These are phyloP conservation scores for Dendrobium catenatum DNA, from an alignment of 106 monocot genomes.

Conservation along the genomic window DNA sequence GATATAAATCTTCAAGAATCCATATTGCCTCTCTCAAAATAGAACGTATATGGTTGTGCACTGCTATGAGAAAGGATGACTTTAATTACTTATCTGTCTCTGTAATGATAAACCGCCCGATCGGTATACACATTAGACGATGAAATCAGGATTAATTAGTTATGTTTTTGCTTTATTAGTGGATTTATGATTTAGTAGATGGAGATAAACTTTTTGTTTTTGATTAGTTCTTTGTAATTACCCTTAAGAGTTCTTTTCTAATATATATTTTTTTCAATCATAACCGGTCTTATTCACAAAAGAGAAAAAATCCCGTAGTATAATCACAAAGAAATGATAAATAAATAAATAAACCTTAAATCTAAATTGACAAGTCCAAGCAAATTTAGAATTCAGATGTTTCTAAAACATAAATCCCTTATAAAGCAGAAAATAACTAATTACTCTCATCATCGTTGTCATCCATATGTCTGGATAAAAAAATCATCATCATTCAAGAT, in stretches of 20 bases:
- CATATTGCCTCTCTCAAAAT: not conserved
- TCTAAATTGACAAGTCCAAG: not conserved
- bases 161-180: too few relatives aligned
- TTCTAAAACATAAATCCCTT: not conserved
- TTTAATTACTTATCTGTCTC: not conserved
- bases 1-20: not conserved
- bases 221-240: too few relatives aligned
- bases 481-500: not conserved
- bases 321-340: too few relatives aligned
- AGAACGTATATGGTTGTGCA: not conserved
- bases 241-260: too few relatives aligned
- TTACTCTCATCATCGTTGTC: not conserved
- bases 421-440: not conserved
- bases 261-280: too few relatives aligned
- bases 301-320: too few relatives aligned
- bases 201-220: too few relatives aligned
- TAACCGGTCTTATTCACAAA: too few relatives aligned
- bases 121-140: too few relatives aligned
- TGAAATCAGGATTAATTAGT: too few relatives aligned
- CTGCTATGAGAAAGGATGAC: not conserved
- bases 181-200: too few relatives aligned
- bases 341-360: too few relatives aligned
- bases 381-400: not conserved
- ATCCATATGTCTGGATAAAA: not conserved
- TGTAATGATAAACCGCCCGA: not conserved